phyloP scores from a whole-genome alignment of 257 asterid species.

The Nicotiana otophora region DNA sequence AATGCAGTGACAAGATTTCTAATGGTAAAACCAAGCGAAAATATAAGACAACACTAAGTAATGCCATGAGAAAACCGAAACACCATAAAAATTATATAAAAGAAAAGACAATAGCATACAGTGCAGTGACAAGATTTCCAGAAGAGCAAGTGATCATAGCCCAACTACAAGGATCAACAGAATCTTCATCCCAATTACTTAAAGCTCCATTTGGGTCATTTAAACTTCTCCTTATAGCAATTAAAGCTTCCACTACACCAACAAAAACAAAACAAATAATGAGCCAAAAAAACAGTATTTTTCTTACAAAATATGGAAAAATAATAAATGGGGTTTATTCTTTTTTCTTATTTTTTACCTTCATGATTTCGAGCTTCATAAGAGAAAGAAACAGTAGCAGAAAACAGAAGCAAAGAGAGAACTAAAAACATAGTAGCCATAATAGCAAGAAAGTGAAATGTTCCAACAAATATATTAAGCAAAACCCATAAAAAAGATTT shows the following conservation, averaged over 20 bases:
- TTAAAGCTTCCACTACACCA: conserved; percentile 68
- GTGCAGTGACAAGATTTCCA: conserved; percentile 70
- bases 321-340: background rate
- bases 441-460: conserved; percentile 33
- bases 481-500: background rate
- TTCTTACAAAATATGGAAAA: background rate
- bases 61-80: too few species aligned
- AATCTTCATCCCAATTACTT: conserved; percentile 86
- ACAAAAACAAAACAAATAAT: background rate
- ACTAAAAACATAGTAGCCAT: conserved; percentile 5
- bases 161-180: conserved; percentile 99
- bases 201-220: conserved; percentile 84
- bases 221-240: conserved; percentile 41
- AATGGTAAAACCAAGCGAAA: too few species aligned
- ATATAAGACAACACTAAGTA: background rate
- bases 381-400: conserved; percentile 28
- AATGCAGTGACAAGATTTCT: too few species aligned
- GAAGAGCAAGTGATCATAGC: conserved; percentile 87
- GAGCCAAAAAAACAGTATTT: background rate
- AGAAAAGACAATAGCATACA: conserved; percentile 33
- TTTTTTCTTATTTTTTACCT: conserved; percentile 35
- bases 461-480: conserved; percentile 7
- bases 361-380: conserved; percentile 77
- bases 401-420: conserved; percentile 26
- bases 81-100: too few species aligned